Base-by-base conservation (phyloP, 768 basidiomycete genomes). In the Butyriboletus loyo region DNA sequence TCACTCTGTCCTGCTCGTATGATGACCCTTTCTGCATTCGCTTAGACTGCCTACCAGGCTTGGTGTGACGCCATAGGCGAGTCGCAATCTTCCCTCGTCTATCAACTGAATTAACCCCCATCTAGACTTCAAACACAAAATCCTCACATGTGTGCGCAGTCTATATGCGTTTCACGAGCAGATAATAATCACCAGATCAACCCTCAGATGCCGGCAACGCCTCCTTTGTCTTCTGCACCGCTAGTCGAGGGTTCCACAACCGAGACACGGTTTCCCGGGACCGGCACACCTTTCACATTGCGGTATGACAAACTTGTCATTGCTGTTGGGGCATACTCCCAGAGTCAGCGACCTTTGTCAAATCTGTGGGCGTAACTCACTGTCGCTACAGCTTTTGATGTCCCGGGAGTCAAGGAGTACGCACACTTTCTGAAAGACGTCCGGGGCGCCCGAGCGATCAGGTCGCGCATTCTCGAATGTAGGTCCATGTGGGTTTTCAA, bases 391-490 rank as follows among this genome's bases (percentile, higher is more conserved):
- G 85, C 86, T 4, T 88, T 87, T 70, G 71, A 79, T 54, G 75
- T 86, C 38, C 86, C 86, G 2, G 88, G 87, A 1, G 86, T 91
- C 38, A 89, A 92, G 66, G 83, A 92, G 59, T 76, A 90, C 57
- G 87, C 86, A 0, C 81, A 87, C 63, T 92, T 95, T 66, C 69
- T 93, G 19, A 92, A 92, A 67, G 84, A 91, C 53, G 82, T 91
- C 47, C 77, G 80, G 46, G 87, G 91, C 61, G 87, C 89, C 1
- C 76, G 87, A 31, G 76, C 75, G 5, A 92, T 92, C 57, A 77
- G 88, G 34, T 74, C 77, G 10, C 79, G 86, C 15, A 82, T 91
- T 30, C 73, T 92, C n/a, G 89, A 89, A 70, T 87, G 87, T 83
- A 38, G 30, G 74, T 60, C 28, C 32, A 42, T 50, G 42, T 37